Percentiles rank a stretch among this genome's conserved stretches.
phyloP scores from a whole-genome alignment of 495 filamentous ascomycete species.

The Penicillium longicatenatum region DNA sequence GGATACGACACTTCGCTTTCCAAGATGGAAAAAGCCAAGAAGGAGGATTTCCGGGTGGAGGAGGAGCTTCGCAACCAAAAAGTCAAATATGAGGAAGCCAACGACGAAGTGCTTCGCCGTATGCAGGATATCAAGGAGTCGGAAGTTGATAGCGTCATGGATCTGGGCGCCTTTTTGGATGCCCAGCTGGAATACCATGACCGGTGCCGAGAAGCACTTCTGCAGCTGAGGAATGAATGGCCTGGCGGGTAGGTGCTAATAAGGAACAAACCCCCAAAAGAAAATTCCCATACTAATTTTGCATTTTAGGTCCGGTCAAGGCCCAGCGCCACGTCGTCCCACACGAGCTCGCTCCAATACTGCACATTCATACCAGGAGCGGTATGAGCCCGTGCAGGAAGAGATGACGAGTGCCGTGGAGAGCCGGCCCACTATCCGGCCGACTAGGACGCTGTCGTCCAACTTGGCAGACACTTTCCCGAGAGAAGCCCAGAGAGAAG shows the following conservation, averaged over 20 bases:
- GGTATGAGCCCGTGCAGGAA: constrained; percentile 60
- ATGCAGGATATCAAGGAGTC: constrained; percentile 98
- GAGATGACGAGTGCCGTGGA: constrained; percentile 47
- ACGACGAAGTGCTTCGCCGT: constrained; percentile 85
- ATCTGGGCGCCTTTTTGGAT: constrained; percentile 81
- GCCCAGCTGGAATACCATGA: constrained; percentile 92
- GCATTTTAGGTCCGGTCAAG: constrained; percentile 27
- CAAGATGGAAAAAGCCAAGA: constrained; percentile 94
- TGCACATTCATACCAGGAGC: constrained; percentile 60
- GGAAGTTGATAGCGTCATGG: constrained; percentile 79
- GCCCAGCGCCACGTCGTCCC: constrained; percentile 39
- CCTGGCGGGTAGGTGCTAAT: constrained; percentile 54
- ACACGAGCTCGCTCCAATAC: constrained; percentile 62
- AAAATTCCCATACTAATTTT: constrained; percentile 26
- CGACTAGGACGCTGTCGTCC: constrained; percentile 44
- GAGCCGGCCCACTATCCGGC: constrained; percentile 63
- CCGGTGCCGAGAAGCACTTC: constrained; percentile 74
- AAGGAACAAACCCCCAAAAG: neutral
- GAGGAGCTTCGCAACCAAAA: constrained; percentile 92
- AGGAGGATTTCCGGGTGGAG: constrained; percentile 89
- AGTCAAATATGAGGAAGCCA: constrained; percentile 95
- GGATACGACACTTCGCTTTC: constrained; percentile 88
- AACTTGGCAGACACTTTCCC: constrained; percentile 33
- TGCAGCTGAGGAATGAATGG: constrained; percentile 70
- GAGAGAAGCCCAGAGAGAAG: constrained; percentile 40